These are phyloP conservation scores for Alternaria postmessia DNA, from an alignment of 2,329 filamentous ascomycete species.

Conservation along the genomic window DNA sequence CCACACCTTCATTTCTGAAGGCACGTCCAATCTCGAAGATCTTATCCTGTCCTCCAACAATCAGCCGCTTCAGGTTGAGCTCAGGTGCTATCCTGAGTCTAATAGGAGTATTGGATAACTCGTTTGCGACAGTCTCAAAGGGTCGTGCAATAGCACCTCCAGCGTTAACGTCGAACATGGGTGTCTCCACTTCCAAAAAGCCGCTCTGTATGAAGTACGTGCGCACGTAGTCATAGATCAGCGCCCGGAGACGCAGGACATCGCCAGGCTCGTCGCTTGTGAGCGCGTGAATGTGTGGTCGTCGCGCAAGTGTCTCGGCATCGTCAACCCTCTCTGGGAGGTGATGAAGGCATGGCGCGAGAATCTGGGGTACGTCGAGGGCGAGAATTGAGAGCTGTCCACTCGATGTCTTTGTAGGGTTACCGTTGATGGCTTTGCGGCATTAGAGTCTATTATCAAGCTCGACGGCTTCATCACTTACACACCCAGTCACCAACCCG, in stretches of 20 bases:
- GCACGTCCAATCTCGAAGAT: constrained; percentile 93
- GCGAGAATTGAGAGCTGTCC: constrained; percentile 80
- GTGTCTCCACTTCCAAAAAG: constrained; percentile 90
- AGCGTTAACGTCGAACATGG: constrained; percentile 81
- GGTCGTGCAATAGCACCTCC: constrained; percentile 89
- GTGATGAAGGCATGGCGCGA: constrained; percentile 81
- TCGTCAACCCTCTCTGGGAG: constrained; percentile 76
- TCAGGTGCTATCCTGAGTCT: constrained; percentile 91
- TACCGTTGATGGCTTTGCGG: constrained; percentile 69
- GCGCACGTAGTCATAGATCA: constrained; percentile 77
- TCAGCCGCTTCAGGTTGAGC: constrained; percentile 90
- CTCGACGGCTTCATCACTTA: constrained; percentile 57
- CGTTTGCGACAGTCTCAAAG: constrained; percentile 81
- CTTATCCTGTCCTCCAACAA: constrained; percentile 85
- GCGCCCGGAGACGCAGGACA: constrained; percentile 75
- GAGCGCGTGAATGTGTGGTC: constrained; percentile 86
- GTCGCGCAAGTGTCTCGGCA: constrained; percentile 74
- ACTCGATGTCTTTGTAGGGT: constrained; percentile 71
- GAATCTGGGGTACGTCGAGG: constrained; percentile 70
- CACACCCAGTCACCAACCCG: constrained; percentile 85
- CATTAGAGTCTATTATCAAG: constrained; percentile 19
- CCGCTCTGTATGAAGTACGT: constrained; percentile 73
- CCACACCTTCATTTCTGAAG: constrained; percentile 86
- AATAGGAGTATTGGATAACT: constrained; percentile 75
- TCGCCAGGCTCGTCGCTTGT: constrained; percentile 74